These are phyloP conservation scores for Vaccinium corymbosum DNA, from an alignment of 148 eudicot species.

Conservation along the genomic window DNA sequence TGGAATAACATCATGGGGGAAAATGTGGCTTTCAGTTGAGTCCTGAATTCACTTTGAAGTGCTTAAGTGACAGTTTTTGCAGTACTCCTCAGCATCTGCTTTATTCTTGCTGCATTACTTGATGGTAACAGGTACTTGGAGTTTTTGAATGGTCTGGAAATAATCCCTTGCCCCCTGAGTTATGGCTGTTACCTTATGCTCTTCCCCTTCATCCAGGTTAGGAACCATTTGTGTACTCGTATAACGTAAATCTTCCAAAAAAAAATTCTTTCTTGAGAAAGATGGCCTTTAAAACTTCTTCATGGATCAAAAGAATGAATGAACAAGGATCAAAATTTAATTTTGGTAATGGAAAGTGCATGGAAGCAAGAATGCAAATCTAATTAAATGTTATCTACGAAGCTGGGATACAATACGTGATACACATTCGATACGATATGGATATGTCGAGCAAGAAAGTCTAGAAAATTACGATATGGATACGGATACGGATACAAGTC, in stretches of 20 bases:
- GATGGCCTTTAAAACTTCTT: background rate
- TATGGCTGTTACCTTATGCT: constrained; percentile 85
- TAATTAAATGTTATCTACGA: background rate
- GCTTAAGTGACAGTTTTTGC: background rate
- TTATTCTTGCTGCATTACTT: constrained; percentile 20
- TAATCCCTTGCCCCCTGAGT: constrained; percentile 96
- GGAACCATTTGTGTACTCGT: constrained; percentile 13
- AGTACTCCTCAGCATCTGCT: background rate
- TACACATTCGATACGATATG: background rate
- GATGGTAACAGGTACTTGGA: constrained; percentile 75
- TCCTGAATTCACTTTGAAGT: constrained; percentile 20
- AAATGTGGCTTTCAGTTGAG: constrained; percentile 98
- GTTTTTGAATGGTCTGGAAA: constrained; percentile 96
- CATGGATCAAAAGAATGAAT: background rate
- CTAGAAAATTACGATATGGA: background rate
- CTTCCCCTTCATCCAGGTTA: constrained; percentile 96
- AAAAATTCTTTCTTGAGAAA: background rate
- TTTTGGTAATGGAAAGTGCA: background rate
- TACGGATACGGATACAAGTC: background rate
- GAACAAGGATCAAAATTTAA: background rate
- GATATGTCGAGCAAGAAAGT: background rate
- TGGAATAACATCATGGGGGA: constrained; percentile 93
- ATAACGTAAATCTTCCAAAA: background rate
- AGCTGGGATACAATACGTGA: background rate
- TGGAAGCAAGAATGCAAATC: background rate